Evolutionary conservation across 257 asterid genomes (phyloP).

Genomic region (Salvia splendens): DNA sequence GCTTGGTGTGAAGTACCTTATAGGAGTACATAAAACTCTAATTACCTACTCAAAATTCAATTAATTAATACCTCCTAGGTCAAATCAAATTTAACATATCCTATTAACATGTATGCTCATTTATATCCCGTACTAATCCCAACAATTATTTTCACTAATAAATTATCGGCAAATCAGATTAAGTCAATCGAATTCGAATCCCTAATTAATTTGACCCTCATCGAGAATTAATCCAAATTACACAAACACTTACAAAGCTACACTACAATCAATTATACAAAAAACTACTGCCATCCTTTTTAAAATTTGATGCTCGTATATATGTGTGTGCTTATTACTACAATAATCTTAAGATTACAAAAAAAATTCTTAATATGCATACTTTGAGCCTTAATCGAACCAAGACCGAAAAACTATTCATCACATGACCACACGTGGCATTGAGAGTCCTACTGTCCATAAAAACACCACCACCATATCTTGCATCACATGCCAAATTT

Average conservation of each 20-base stretch:
- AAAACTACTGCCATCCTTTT: no score
- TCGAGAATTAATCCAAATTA: background rate
- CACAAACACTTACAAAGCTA: background rate
- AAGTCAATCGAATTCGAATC: conserved; percentile 8
- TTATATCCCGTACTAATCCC: background rate
- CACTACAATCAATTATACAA: background rate
- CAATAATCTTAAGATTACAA: no score
- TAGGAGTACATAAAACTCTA: background rate
- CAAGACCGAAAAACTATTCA: no score
- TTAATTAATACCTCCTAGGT: background rate
- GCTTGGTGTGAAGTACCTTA: background rate
- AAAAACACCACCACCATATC: conserved; percentile 19
- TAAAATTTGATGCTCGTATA: no score
- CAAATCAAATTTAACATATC: conserved; percentile 14
- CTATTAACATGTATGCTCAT: background rate
- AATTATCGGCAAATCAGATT: background rate
- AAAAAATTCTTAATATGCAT: no score
- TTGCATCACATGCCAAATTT: background rate
- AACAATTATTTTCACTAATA: background rate
- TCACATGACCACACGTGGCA: no score
- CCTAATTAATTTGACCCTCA: conserved; percentile 14
- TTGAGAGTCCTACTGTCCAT: no score
- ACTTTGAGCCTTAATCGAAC: no score
- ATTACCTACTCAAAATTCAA: background rate
- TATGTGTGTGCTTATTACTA: no score